Base-by-base conservation (phyloP, 257 asterid genomes). In the Phtheirospermum japonicum region DNA sequence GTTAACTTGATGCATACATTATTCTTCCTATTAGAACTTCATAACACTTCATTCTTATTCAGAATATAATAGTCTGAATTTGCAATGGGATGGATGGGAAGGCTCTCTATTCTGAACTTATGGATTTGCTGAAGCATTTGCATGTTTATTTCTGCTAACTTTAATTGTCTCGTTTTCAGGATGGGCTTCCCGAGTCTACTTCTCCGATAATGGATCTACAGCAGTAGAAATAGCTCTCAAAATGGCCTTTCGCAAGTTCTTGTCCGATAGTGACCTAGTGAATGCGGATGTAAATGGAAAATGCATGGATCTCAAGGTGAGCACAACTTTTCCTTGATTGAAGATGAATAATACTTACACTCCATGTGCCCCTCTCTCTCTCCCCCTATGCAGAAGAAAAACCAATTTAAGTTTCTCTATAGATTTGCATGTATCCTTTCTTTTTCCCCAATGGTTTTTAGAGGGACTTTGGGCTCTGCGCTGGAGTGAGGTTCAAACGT, bases 161-260 rank as follows among this genome's bases (percentile, higher is more conserved):
- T 61, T 33, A 23, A 50, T n/a, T 59, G 46, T 69, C 39, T 26
- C 53, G 51, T 66, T 78, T 39, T 17, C 72, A 92, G 99, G 95
- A 61, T 93, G 99, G 99, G 99, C 99, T 62, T 82, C 97, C 6
- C 78, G 99, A 65, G 87, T 79, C 58, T 93, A 79, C 71, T 93
- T 87, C 80, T 89, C 99, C 30, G 99, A 93, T 72, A 93, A 89
- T 70, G 99, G 99, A 73, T 93, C 97, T 57, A 89, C 99, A 33
- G 97, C 99, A 58, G 77, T 93, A 71, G 99, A 93, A 83, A 87
- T 93, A 73, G 96, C 99, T 63, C 88, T 93, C 49, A 93, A 93
- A 79, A 93, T 89, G 97, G 99, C 99, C 66, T 84, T 93, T 57
- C 89, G 99, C 69, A 93, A 87, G 80, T 89, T 86, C 78, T 75